Evolutionary conservation across 2,329 filamentous ascomycete species (phyloP).

Genomic region (Verticillium longisporum): DNA sequence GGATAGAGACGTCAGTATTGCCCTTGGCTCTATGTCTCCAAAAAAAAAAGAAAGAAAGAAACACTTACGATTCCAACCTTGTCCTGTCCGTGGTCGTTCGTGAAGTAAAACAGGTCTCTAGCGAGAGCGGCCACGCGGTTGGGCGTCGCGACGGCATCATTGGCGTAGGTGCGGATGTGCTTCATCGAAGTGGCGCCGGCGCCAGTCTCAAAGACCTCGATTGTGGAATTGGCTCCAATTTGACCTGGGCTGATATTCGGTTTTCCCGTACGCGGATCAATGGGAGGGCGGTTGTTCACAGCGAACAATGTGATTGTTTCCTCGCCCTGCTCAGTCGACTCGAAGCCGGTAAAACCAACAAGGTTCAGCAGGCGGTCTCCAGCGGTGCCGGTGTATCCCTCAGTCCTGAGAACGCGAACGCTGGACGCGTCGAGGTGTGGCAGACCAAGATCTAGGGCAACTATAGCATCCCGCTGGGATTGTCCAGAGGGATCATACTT

Average conservation of each 20-base stretch:
- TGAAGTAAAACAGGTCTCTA: constrained; percentile 15
- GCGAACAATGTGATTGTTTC: constrained; percentile 13
- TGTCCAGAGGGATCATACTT: constrained; percentile 19
- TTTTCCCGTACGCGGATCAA: constrained; percentile 14
- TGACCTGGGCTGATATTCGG: constrained; percentile 9
- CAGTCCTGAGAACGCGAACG: constrained; percentile 16
- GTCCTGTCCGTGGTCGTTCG: constrained; percentile 16
- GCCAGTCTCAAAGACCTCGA: constrained; percentile 44
- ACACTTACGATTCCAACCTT: not conserved
- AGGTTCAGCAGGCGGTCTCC: constrained; percentile 23
- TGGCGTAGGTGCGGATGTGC: constrained; percentile 16
- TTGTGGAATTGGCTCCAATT: constrained; percentile 34
- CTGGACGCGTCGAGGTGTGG: constrained; percentile 13
- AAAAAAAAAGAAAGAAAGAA: no score
- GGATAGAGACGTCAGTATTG: not conserved
- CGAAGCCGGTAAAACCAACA: constrained; percentile 21
- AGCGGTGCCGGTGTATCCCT: constrained; percentile 19
- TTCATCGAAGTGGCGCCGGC: constrained; percentile 9
- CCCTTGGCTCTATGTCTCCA: no score
- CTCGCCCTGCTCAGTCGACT: constrained; percentile 10
- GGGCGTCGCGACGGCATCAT: constrained; percentile 14
- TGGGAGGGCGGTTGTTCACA: constrained; percentile 17
- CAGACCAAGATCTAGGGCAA: constrained; percentile 24
- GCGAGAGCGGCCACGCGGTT: constrained; percentile 16
- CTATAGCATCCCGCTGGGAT: constrained; percentile 21